These are phyloP conservation scores for Salisapilia sapeloensis DNA, from an alignment of 352 stramenopile species.

Conservation along the genomic window DNA sequence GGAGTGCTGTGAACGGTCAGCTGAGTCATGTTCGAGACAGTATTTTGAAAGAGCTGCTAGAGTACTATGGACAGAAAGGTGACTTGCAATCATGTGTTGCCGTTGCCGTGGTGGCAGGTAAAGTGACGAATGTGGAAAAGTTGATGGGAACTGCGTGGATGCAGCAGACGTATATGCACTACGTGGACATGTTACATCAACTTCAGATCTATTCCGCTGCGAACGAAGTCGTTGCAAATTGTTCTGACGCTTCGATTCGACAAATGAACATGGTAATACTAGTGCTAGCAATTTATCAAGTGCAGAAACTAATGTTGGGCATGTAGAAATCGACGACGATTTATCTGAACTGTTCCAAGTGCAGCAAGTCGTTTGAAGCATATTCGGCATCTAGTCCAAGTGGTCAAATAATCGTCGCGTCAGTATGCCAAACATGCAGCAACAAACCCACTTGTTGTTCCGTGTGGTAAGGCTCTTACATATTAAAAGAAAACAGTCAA, in stretches of 20 bases:
- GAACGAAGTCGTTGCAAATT: slow-evolving; percentile 76
- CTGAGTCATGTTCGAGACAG: slow-evolving; percentile 47
- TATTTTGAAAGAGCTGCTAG: slow-evolving; percentile 73
- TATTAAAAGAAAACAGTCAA: no score
- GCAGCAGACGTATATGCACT: slow-evolving; percentile 85
- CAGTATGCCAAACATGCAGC: slow-evolving; percentile 52
- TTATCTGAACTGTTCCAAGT: slow-evolving; percentile 71
- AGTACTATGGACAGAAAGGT: slow-evolving; percentile 75
- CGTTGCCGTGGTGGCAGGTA: slow-evolving; percentile 52
- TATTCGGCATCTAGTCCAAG: slow-evolving; percentile 10
- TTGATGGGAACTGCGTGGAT: slow-evolving; percentile 74
- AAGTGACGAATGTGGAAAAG: slow-evolving; percentile 59
- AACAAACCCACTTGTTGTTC: slow-evolving; percentile 68
- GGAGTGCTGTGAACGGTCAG: slow-evolving; percentile 58
- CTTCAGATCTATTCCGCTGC: slow-evolving; percentile 77
- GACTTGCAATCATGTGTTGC: slow-evolving; percentile 76
- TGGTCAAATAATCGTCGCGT: slow-evolving; percentile 6
- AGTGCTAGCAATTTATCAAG: background rate
- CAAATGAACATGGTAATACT: slow-evolving; percentile 78
- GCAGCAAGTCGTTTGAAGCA: slow-evolving; percentile 50
- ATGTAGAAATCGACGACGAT: slow-evolving; percentile 74
- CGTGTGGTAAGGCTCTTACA: slow-evolving; percentile 70
- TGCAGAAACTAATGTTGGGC: slow-evolving; percentile 1
- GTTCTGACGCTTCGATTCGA: slow-evolving; percentile 69
- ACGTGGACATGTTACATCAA: slow-evolving; percentile 78